These are phyloP conservation scores for Zymoseptoria tritici DNA, from an alignment of 2,329 filamentous ascomycete species.

Conservation along the genomic window DNA sequence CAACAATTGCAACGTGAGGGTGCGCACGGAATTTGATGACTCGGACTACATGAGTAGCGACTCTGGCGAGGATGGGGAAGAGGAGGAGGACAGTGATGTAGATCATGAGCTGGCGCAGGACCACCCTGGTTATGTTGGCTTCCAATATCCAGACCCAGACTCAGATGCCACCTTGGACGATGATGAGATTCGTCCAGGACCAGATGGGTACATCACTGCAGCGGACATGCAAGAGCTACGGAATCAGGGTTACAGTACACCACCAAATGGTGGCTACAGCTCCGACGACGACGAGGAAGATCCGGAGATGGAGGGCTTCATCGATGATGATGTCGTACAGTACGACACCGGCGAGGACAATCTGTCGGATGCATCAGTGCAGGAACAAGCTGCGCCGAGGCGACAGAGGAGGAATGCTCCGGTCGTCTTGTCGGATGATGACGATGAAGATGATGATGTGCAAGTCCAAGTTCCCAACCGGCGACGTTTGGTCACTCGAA, in stretches of 20 bases:
- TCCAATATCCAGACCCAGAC: background rate
- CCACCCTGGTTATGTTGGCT: background rate
- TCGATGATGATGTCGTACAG: constrained; percentile 8
- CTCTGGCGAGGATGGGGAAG: constrained; percentile 10
- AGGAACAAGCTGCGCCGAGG: constrained; percentile 3
- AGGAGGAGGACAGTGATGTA: constrained; percentile 12
- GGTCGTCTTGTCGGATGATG: constrained; percentile 6
- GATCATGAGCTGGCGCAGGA: constrained; percentile 3
- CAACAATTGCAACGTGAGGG: constrained; percentile 45
- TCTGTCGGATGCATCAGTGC: constrained; percentile 4
- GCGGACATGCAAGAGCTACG: background rate
- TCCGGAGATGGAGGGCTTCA: constrained; percentile 12
- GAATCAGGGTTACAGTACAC: background rate
- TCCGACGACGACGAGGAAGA: constrained; percentile 20
- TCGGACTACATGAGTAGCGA: constrained; percentile 13
- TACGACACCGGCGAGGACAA: constrained; percentile 13
- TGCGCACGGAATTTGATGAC: constrained; percentile 41
- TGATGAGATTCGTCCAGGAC: background rate
- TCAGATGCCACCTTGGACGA: background rate
- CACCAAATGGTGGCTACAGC: background rate
- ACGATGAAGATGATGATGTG: constrained; percentile 12
- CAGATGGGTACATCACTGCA: background rate
- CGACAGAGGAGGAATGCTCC: constrained; percentile 4
- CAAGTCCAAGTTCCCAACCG: constrained; percentile 12
- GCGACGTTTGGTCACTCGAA: constrained; percentile 1